A percentile compares a stretch with the other conserved stretches of the same genome.
Evolutionary conservation across 441 rosid species (phyloP).

Genomic region (Euphorbia schlechtendalii): DNA sequence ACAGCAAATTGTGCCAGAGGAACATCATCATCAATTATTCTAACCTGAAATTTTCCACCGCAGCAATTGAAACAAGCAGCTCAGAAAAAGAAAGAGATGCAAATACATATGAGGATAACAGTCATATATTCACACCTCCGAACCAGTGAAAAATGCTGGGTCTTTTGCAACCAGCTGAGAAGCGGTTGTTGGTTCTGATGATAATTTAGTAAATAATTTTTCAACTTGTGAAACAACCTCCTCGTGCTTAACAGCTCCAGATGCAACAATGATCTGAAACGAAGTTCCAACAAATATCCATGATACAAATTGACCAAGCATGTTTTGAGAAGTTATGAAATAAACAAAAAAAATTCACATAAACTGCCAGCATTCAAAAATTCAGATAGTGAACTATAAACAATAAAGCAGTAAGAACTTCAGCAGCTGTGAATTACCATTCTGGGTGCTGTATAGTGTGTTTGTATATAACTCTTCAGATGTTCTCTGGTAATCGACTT

Average conservation of each 20-base stretch:
- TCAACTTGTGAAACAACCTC: conserved; percentile 86
- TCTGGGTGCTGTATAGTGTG: conserved; percentile 99
- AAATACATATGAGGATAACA: conserved; percentile 5
- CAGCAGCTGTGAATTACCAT: conserved; percentile 43
- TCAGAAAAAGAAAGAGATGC: conserved; percentile 10
- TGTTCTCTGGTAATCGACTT: conserved; percentile 69
- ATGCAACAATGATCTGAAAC: conserved; percentile 79
- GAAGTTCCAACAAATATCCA: conserved; percentile 5
- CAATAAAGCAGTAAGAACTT: conserved; percentile 9
- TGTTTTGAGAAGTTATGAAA: neutral
- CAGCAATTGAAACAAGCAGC: conserved; percentile 3
- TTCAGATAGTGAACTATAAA: neutral
- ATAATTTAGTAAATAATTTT: conserved; percentile 70
- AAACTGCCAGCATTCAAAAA: neutral
- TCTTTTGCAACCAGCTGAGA: conserved; percentile 78
- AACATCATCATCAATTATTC: conserved; percentile 83
- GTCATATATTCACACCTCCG: conserved; percentile 60
- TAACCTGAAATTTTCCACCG: conserved; percentile 51
- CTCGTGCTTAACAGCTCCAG: conserved; percentile 98
- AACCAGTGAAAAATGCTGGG: conserved; percentile 85
- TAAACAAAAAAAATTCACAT: neutral
- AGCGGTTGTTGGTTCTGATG: conserved; percentile 79
- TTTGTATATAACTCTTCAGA: conserved; percentile 76
- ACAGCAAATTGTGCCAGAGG: conserved; percentile 99
- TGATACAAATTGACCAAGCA: neutral